Evolutionary conservation across 257 asterid species (phyloP), one percentile per base, ranked within the genome.

Genomic region (Cordia subcordata): DNA sequence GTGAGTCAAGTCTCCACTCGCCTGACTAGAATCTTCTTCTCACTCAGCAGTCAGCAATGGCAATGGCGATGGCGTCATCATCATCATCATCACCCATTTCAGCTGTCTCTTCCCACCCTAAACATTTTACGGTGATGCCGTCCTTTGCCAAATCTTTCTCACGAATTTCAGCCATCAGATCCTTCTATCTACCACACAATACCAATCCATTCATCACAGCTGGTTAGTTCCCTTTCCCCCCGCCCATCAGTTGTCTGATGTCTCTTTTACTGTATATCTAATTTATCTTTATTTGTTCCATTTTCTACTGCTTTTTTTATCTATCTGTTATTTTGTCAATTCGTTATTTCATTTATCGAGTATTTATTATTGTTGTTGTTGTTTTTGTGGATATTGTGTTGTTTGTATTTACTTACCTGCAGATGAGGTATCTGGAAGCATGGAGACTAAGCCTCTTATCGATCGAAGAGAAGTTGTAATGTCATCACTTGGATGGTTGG

Each of bases 391-490:
- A 23, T 61, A 5, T 14, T 13, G 5, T 12, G 23, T 23, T 15
- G 38, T 27, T 11, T 56, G 20, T 3, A 49, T 46, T 60, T 60
- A 10, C 1, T 20, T 58, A 13, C 49, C 38, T 59, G 64, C 68
- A 65, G 75, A 72, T 82, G 94, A 76, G 42, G 80, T 44, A 35
- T 65, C 20, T 67, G 79, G 64, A 61, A 62, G 66, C 55, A 55
- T 47, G 69, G 87, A 72, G 69, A 76, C 52, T 57, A 53, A 66
- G 49, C 22, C 64, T 5, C 46, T 62, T 37, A 56, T 80, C 71
- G 83, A 77, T 71, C 81, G 98, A 65, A 84, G 98, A 65, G 71
- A 61, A 68, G 64, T 80, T 49, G n/a, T 82, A 60, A 59, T 75
- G 47, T 85, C 94, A 45, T 77, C 84, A 6, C 63, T 82, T 33